These are phyloP conservation scores for Herpetomonas samuelpessoai DNA, from an alignment of 208 protist species.

Conservation along the genomic window DNA sequence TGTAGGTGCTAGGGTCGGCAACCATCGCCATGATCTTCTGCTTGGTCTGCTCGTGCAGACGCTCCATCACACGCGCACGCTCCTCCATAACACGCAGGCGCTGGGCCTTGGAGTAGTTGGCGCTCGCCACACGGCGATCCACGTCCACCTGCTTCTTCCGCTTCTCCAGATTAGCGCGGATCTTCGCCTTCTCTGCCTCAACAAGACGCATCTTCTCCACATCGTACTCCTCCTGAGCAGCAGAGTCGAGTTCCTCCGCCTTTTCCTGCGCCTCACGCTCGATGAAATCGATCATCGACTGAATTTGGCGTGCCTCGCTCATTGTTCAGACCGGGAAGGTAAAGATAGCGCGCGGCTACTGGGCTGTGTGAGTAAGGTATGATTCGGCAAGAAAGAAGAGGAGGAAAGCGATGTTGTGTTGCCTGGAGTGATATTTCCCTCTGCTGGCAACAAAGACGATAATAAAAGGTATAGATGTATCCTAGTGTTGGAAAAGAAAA, in stretches of 20 bases:
- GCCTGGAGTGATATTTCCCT: too few species aligned
- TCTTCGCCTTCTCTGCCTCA: constrained; percentile 85
- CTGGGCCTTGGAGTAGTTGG: constrained; percentile 85
- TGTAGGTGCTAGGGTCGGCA: constrained; percentile 54
- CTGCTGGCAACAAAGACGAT: too few species aligned
- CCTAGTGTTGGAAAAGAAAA: too few species aligned
- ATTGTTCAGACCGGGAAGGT: constrained; percentile 26
- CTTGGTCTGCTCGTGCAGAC: constrained; percentile 66
- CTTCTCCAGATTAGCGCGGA: constrained; percentile 68
- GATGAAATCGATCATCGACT: constrained; percentile 94
- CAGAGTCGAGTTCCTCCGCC: constrained; percentile 84
- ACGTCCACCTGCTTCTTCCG: constrained; percentile 85
- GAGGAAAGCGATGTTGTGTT: constrained; percentile 16
- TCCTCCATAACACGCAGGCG: constrained; percentile 84
- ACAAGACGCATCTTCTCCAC: constrained; percentile 89
- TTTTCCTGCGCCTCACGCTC: constrained; percentile 91
- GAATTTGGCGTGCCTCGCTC: constrained; percentile 89
- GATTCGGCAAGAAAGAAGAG: constrained; percentile 12
- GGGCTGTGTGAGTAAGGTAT: too few species aligned
- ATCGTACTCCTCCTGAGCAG: constrained; percentile 90
- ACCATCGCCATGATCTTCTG: constrained; percentile 60
- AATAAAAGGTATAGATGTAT: too few species aligned
- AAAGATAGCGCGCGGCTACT: constrained; percentile 7
- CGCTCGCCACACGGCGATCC: constrained; percentile 72
- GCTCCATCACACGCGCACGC: constrained; percentile 67